Base-by-base conservation (phyloP, 306 rosid species). In the Comarum palustre region DNA sequence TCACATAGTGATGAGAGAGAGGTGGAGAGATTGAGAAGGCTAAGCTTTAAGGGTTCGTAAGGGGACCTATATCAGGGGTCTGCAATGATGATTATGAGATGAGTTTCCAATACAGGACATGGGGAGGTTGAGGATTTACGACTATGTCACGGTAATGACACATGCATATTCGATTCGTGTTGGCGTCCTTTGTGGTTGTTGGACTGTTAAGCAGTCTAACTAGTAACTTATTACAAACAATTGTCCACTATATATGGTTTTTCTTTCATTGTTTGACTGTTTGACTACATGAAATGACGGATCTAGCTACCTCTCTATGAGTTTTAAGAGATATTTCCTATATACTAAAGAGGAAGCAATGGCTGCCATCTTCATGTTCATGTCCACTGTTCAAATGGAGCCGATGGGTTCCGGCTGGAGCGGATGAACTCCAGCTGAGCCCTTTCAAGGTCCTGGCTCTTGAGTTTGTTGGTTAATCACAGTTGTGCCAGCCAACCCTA, bases 61-160 rank as follows among this genome's bases (percentile, higher is more conserved):
- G 45, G 66, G 52, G 60, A 17, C 25, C 72, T 74, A 58, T 20
- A 39, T 8, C 20, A 32, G 17, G 64, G 71, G 14, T 14, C 10
- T 72, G 54, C 22, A 64, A 76, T 77, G 75, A 63, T 60, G 9
- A 58, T 3, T 34, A 11, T 15, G 2, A 17, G 8, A 17, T 15
- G 4, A 63, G 66, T 45, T 80, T 72, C 75, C 74, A 41, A 67
- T 39, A 6, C 34, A 64, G 73, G 78, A 66, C 84, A 68, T 68
- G 1, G n/a, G 2, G 25, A 47, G 19, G 5, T 63, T 41, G 10
- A 1, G 42, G 39, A 81, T 57, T 58, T 76, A 76, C 74, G 50
- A 50, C 6, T 4, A 6, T 34, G 41, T 12, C 27, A 22, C 46
- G 3, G 11, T 43, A 32, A n/a, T 59, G 54, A 24, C 41, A 24